A percentile compares a stretch with the other conserved stretches of the same genome.
These are phyloP conservation scores for Fusarium odoratissimum DNA, from an alignment of 2,329 filamentous ascomycete species.

Conservation along the genomic window DNA sequence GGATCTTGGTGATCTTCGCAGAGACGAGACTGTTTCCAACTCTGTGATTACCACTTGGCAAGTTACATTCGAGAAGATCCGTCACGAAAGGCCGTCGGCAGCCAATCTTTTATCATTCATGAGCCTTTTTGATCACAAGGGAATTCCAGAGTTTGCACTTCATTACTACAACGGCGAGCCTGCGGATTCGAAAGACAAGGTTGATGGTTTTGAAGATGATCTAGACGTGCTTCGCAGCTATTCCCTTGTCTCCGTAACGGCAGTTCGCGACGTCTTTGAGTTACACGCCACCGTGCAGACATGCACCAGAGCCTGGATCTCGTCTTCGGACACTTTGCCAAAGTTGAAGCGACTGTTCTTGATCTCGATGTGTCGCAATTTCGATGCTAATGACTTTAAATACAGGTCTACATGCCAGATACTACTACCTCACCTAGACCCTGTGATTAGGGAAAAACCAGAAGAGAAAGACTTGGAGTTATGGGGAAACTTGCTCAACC, in stretches of 20 bases:
- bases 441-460: not conserved
- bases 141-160: slow-evolving; percentile 11
- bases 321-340: fast-evolving
- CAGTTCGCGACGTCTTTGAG: not conserved
- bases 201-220: slow-evolving; percentile 6
- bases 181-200: fast-evolving
- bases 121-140: slow-evolving; percentile 29
- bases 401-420: slow-evolving; percentile 6
- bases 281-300: slow-evolving; percentile 4
- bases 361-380: not conserved
- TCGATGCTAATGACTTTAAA: not conserved
- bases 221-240: slow-evolving; percentile 22
- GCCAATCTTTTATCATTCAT: slow-evolving; percentile 17
- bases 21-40: slow-evolving; percentile 20
- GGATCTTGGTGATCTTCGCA: slow-evolving; percentile 39
- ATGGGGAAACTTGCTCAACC: not conserved
- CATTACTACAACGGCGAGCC: not conserved
- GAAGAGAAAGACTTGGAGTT: not conserved
- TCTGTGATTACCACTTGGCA: slow-evolving; percentile 21
- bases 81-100: not conserved
- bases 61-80: slow-evolving; percentile 26
- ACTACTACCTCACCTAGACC: slow-evolving; percentile 9
- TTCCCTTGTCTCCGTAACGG: not conserved
- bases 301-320: not conserved
- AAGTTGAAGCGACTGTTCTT: not conserved